Evolutionary conservation across 805 yeast species (phyloP).

Genomic region (Vanderwaltozyma polyspora): DNA sequence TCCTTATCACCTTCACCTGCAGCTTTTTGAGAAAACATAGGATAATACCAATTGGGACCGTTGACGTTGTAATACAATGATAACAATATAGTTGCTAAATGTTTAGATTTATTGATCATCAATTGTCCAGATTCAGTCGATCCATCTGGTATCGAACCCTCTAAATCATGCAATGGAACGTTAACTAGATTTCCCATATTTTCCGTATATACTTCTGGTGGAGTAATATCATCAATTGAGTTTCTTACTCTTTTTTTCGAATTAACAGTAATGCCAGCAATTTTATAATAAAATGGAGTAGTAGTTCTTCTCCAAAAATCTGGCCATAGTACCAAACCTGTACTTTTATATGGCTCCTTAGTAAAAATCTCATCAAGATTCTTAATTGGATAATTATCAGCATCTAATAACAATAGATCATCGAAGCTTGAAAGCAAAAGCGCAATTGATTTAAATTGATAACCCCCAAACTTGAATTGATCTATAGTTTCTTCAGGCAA

Average conservation of each 20-base stretch:
- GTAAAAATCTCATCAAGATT: slow-evolving; percentile 52
- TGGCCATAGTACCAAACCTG: slow-evolving; percentile 62
- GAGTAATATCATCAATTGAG: slow-evolving; percentile 28
- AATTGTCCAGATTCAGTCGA: slow-evolving; percentile 69
- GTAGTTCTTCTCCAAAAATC: slow-evolving; percentile 85
- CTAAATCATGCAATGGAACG: slow-evolving; percentile 45
- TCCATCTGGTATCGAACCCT: slow-evolving; percentile 58
- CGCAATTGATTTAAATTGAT: slow-evolving; percentile 63
- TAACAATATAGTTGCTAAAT: slow-evolving; percentile 46
- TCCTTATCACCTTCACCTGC: slow-evolving; percentile 79
- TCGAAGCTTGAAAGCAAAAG: slow-evolving; percentile 65
- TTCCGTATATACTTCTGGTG: slow-evolving; percentile 21
- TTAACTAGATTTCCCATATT: slow-evolving; percentile 19
- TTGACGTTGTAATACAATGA: slow-evolving; percentile 55
- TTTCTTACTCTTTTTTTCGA: slow-evolving; percentile 31
- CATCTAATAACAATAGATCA: slow-evolving; percentile 59
- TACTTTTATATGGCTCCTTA: slow-evolving; percentile 43
- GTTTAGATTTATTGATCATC: slow-evolving; percentile 49
- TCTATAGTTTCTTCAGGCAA: slow-evolving; percentile 37
- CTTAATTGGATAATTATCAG: slow-evolving; percentile 64
- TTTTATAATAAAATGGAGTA: slow-evolving; percentile 59
- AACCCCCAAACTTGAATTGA: slow-evolving; percentile 38
- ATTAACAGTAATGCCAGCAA: slow-evolving; percentile 50
- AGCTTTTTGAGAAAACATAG: slow-evolving; percentile 63
- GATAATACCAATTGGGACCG: slow-evolving; percentile 63